Conservation (phyloP, 768 basidiomycete species). For the Kwoniella sp. region DNA sequence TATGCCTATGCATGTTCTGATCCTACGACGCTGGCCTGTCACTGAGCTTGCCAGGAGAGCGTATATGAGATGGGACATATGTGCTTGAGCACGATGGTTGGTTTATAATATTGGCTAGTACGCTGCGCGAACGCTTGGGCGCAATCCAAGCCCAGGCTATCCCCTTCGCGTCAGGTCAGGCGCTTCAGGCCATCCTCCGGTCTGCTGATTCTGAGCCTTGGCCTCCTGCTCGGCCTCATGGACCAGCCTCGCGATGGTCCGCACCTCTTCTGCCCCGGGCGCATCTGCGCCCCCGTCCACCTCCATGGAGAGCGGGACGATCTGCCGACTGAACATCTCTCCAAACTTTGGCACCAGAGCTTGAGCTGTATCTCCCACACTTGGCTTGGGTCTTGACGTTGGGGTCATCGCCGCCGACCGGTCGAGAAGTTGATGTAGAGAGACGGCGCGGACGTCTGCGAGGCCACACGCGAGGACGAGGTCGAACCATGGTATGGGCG, state of each 20-base stretch:
- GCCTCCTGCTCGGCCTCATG: slow-evolving; percentile 34
- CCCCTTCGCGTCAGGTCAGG: slow-evolving; percentile 23
- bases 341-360: slow-evolving; percentile 34
- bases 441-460: slow-evolving; percentile 72
- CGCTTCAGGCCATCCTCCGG: slow-evolving; percentile 31
- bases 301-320: slow-evolving; percentile 16
- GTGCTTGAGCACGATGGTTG: too few relatives aligned
- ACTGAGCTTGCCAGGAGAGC: too few relatives aligned
- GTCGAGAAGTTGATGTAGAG: slow-evolving; percentile 29
- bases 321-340: slow-evolving; percentile 25
- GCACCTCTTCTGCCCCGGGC: slow-evolving; percentile 16
- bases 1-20: too few relatives aligned
- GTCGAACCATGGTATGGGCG: slow-evolving; percentile 81
- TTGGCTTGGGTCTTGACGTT: slow-evolving; percentile 3
- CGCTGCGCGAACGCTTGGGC: too few relatives aligned
- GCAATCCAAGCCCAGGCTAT: too few relatives aligned
- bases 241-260: slow-evolving; percentile 19
- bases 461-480: slow-evolving; percentile 87
- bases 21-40: too few relatives aligned
- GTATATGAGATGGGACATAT: too few relatives aligned
- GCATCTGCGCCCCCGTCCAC: neutral
- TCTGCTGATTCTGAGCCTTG: slow-evolving; percentile 13
- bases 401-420: neutral
- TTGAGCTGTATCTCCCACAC: slow-evolving; percentile 25
- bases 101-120: too few relatives aligned